Conservation (phyloP, 805 yeast species). For the Candida tammaniensis region DNA sequence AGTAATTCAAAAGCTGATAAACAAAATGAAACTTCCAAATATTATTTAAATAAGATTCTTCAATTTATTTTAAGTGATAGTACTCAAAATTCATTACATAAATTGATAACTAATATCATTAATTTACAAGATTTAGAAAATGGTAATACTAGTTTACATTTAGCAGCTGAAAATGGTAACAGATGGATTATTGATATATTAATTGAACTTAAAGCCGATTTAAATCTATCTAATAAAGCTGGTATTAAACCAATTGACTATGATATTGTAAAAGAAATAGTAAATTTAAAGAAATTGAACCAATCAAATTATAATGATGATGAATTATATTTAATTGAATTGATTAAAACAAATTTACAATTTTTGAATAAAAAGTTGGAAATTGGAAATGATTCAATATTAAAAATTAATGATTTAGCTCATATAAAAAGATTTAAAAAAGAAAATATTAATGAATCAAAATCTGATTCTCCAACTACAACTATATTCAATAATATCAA, state of each 20-base stretch:
- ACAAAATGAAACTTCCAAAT: constrained; percentile 32
- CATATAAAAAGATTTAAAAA: constrained; percentile 5
- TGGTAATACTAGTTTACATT: constrained; percentile 39
- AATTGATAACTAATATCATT: constrained; percentile 21
- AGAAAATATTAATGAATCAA: constrained; percentile 2
- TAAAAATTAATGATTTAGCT: constrained; percentile 13
- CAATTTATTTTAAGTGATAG: constrained; percentile 27
- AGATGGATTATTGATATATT: constrained; percentile 37
- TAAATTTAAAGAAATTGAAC: constrained; percentile 13
- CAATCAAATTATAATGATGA: constrained; percentile 15
- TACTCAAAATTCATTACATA: constrained; percentile 17
- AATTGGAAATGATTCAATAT: constrained; percentile 10
- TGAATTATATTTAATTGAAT: constrained; percentile 30
- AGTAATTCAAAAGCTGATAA: constrained; percentile 39
- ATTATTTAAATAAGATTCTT: constrained; percentile 32
- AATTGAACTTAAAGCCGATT: constrained; percentile 43
- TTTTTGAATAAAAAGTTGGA: constrained; percentile 27
- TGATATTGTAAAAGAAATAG: constrained; percentile 56
- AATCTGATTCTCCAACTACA: constrained; percentile 19
- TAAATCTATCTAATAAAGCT: constrained; percentile 72
- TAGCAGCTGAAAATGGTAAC: constrained; percentile 38
- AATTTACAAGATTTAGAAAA: constrained; percentile 34
- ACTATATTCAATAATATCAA: constrained; percentile 39
- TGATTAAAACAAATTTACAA: constrained; percentile 32
- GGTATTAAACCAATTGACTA: constrained; percentile 87